phyloP scores from a whole-genome alignment of 192 early-diverging fungal genomes.

The Coemansia sp. region DNA sequence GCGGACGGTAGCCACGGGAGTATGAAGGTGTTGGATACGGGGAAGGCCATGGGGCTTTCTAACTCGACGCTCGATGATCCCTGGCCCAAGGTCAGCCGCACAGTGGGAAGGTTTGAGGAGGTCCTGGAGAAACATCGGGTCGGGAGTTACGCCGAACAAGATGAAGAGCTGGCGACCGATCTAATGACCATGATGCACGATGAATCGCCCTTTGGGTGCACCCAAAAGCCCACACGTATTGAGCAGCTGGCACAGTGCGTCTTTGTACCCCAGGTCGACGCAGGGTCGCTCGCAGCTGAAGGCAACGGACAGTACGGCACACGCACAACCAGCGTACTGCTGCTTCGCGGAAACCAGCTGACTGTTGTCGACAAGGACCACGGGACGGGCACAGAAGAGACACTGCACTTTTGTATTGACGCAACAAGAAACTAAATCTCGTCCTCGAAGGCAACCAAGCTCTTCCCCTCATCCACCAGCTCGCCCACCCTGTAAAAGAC shows the following conservation, averaged over 20 bases:
- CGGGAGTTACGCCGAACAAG: background rate
- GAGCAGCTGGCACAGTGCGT: slow-evolving; percentile 26
- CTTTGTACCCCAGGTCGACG: slow-evolving; percentile 22
- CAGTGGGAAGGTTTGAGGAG: slow-evolving; percentile 1
- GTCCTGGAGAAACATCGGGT: background rate
- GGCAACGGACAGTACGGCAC: slow-evolving; percentile 25
- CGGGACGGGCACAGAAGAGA: background rate
- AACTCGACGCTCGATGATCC: slow-evolving; percentile 24
- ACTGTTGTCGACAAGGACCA: slow-evolving; percentile 18
- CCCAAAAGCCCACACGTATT: slow-evolving; percentile 1
- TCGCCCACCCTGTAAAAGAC: slow-evolving; percentile 82
- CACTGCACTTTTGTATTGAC: background rate
- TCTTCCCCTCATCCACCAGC: slow-evolving; percentile 80
- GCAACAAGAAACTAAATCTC: background rate
- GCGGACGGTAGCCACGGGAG: background rate
- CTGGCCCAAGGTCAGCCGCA: slow-evolving; percentile 34
- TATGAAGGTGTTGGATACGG: background rate
- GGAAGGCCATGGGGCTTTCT: slow-evolving; percentile 15
- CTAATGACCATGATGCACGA: slow-evolving; percentile 18
- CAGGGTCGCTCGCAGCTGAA: background rate
- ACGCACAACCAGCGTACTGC: slow-evolving; percentile 25
- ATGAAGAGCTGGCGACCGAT: background rate
- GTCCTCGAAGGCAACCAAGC: slow-evolving; percentile 67
- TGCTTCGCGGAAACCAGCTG: slow-evolving; percentile 12
- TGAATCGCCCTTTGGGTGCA: background rate